These are phyloP conservation scores for Rhizophora mangle DNA, from an alignment of 345 rosid genomes.

Conservation along the genomic window DNA sequence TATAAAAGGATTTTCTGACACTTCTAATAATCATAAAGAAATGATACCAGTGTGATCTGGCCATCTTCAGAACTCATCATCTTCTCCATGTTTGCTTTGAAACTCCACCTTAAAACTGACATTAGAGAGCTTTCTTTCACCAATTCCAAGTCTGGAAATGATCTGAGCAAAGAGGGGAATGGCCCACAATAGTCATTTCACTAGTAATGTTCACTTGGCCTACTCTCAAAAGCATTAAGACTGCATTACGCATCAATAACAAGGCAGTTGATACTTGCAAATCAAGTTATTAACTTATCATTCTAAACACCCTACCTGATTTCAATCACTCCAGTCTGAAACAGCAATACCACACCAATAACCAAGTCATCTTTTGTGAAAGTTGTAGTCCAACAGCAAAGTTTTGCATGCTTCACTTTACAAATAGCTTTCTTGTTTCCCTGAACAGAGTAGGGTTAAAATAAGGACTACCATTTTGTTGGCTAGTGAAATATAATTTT, in stretches of 20 bases:
- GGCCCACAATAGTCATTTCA: not conserved
- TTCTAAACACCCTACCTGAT: conserved; percentile 18
- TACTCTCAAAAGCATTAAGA: not conserved
- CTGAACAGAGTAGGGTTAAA: conserved; percentile 3
- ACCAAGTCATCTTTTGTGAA: conserved; percentile 22
- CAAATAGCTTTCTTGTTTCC: conserved; percentile 27
- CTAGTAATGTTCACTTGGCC: not conserved
- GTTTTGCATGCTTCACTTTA: conserved; percentile 27
- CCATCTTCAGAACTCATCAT: conserved; percentile 55
- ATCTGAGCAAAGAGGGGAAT: conserved; percentile 42
- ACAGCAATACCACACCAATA: conserved; percentile 19
- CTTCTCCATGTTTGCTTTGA: conserved; percentile 63
- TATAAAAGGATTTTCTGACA: not conserved
- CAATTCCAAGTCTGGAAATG: conserved; percentile 68
- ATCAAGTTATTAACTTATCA: not conserved
- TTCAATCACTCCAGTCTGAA: conserved; percentile 26
- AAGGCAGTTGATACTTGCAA: not conserved
- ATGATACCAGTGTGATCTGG: conserved; percentile 61
- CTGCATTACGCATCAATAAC: not conserved
- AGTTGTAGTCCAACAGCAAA: conserved; percentile 25
- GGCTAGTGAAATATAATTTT: not conserved
- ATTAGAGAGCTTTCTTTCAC: conserved; percentile 62
- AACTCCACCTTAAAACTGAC: conserved; percentile 78
- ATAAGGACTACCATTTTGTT: not conserved
- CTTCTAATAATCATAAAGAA: conserved; percentile 2